Conservation (phyloP, 2,329 filamentous ascomycete genomes). For the Aspergillus sojae region DNA sequence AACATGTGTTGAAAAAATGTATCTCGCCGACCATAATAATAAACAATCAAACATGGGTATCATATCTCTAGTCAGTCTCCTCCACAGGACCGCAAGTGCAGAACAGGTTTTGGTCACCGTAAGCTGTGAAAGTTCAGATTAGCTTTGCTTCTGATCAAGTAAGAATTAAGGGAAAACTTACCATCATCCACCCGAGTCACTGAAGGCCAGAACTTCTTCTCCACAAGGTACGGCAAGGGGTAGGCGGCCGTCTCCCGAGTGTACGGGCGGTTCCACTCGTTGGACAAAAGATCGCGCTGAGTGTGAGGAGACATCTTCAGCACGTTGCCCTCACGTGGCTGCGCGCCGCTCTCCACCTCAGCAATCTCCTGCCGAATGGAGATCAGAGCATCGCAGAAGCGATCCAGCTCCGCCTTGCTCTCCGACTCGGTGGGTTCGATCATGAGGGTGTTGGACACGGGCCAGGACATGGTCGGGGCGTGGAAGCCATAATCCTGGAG, state of each 20-base stretch:
- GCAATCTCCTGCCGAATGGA: constrained; percentile 83
- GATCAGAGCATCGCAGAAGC: constrained; percentile 88
- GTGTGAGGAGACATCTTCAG: constrained; percentile 89
- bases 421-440: constrained; percentile 96
- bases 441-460: constrained; percentile 93
- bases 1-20: constrained; percentile 20
- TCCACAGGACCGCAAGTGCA: constrained; percentile 90
- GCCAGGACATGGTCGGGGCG: constrained; percentile 95
- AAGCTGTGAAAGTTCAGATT: constrained; percentile 58
- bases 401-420: constrained; percentile 87
- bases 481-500: constrained; percentile 98
- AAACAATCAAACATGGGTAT: constrained; percentile 38
- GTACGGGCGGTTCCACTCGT: constrained; percentile 83
- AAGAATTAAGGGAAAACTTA: constrained; percentile 51
- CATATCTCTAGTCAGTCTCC: constrained; percentile 46
- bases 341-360: constrained; percentile 76
- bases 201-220: constrained; percentile 98
- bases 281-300: constrained; percentile 73
- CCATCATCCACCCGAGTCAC: constrained; percentile 86
- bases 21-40: constrained; percentile 9
- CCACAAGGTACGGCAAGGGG: constrained; percentile 75
- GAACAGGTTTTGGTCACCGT: constrained; percentile 89
- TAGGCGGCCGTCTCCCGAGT: constrained; percentile 82
- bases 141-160: constrained; percentile 18
- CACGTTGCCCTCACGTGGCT: constrained; percentile 76